These are phyloP conservation scores for Candolleomyces eurysporus DNA, from an alignment of 768 basidiomycete genomes.

Conservation along the genomic window DNA sequence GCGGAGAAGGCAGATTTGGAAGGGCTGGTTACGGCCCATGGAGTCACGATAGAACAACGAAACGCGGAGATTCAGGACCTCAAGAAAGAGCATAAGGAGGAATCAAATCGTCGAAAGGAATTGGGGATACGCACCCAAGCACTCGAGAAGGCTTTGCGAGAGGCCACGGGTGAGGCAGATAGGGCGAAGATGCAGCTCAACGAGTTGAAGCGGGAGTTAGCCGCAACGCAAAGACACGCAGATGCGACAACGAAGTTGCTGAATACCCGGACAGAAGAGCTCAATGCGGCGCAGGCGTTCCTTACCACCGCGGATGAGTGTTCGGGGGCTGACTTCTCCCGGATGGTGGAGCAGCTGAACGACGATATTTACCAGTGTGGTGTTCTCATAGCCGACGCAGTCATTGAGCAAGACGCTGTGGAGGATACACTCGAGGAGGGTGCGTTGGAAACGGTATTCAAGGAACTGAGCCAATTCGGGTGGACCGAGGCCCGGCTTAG, in stretches of 20 bases:
- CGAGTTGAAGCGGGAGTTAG: too few species aligned
- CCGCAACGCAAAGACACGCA: too few species aligned
- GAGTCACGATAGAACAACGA: too few species aligned
- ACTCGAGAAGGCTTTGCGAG: too few species aligned
- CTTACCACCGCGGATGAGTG: constrained; percentile 41
- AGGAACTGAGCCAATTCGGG: background rate
- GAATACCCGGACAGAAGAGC: constrained; percentile 33
- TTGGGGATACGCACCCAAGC: too few species aligned
- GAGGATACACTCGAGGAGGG: background rate
- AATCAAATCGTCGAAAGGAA: too few species aligned
- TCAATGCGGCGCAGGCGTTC: constrained; percentile 42
- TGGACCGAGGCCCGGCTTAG: background rate
- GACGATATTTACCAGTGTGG: constrained; percentile 46
- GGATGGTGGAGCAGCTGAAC: constrained; percentile 40
- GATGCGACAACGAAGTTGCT: constrained; percentile 16
- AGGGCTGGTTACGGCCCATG: too few species aligned
- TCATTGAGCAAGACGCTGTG: background rate
- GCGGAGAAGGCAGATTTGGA: too few species aligned
- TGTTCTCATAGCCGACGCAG: constrained; percentile 40
- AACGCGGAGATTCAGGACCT: too few species aligned
- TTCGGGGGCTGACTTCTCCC: constrained; percentile 43
- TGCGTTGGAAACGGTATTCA: background rate
- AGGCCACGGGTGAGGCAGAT: too few species aligned
- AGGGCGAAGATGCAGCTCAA: too few species aligned
- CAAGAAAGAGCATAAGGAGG: too few species aligned